A percentile compares a stretch with the other conserved stretches of the same genome.
phyloP scores from a whole-genome alignment of 78 protist genomes.

The Dictyostelium capitatum region DNA sequence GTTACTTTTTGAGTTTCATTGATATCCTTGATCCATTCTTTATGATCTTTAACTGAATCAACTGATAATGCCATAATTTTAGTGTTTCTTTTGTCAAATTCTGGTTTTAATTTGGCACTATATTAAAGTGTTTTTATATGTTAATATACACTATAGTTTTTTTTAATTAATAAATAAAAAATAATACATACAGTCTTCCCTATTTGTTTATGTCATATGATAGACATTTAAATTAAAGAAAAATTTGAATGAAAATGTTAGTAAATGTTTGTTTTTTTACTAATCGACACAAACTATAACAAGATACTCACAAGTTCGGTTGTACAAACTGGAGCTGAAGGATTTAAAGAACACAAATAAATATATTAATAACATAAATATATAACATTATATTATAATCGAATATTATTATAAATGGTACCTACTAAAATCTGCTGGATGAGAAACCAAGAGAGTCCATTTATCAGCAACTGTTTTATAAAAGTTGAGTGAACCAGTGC shows the following conservation, averaged over 20 bases:
- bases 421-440: constrained; percentile 90
- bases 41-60: constrained; percentile 77
- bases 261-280: too few species aligned
- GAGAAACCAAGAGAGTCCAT: constrained; percentile 80
- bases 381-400: too few species aligned
- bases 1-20: constrained; percentile 72
- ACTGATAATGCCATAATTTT: constrained; percentile 85
- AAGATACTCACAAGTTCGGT: constrained; percentile 82
- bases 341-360: too few species aligned
- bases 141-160: background rate
- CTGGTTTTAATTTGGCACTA: constrained; percentile 75
- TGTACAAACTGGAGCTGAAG: constrained; percentile 87
- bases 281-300: too few species aligned
- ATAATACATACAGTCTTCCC: constrained; percentile 66
- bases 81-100: constrained; percentile 81
- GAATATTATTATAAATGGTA: background rate
- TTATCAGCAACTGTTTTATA: constrained; percentile 74
- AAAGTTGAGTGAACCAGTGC: constrained; percentile 75
- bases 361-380: too few species aligned
- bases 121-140: background rate
- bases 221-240: too few species aligned
- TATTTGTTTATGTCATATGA: too few species aligned
- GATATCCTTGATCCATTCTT: constrained; percentile 89
- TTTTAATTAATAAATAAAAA: too few species aligned
- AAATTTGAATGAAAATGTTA: too few species aligned